These are phyloP conservation scores for Lachancea sp. DNA, from an alignment of 805 yeast genomes.

Conservation along the genomic window DNA sequence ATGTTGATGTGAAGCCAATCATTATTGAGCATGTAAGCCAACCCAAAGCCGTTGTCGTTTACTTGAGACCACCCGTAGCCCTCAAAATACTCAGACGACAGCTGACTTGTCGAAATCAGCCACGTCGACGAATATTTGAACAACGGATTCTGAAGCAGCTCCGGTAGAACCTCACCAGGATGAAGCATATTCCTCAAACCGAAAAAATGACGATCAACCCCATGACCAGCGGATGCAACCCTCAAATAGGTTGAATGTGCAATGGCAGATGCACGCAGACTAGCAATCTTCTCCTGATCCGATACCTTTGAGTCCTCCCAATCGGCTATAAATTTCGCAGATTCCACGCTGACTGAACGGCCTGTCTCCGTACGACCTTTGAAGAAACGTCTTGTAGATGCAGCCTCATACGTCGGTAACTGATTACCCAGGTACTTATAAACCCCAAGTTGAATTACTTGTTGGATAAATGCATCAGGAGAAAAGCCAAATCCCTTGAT, in stretches of 20 bases:
- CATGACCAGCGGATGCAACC: conserved; percentile 77
- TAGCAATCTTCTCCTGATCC: conserved; percentile 49
- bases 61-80: conserved; percentile 97
- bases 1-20: conserved; percentile 84
- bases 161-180: conserved; percentile 55
- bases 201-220: conserved; percentile 89
- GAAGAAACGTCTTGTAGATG: conserved; percentile 83
- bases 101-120: conserved; percentile 84
- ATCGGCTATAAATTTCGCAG: conserved; percentile 61
- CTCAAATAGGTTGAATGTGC: conserved; percentile 70
- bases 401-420: conserved; percentile 92
- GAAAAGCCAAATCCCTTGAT: conserved; percentile 81
- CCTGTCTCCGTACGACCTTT: conserved; percentile 94
- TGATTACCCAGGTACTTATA: conserved; percentile 72
- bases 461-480: conserved; percentile 91
- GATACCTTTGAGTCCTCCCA: conserved; percentile 53
- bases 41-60: conserved; percentile 86
- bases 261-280: conserved; percentile 65
- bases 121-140: conserved; percentile 73
- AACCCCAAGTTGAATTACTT: conserved; percentile 85
- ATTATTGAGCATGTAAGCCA: conserved; percentile 86
- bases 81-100: conserved; percentile 76
- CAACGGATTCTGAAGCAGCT: conserved; percentile 67
- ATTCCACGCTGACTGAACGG: conserved; percentile 71
- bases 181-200: conserved; percentile 73